A percentile compares a stretch with the other conserved stretches of the same genome.
These are phyloP conservation scores for Metschnikowia cerradonensis DNA, from an alignment of 805 yeast species.

Conservation along the genomic window DNA sequence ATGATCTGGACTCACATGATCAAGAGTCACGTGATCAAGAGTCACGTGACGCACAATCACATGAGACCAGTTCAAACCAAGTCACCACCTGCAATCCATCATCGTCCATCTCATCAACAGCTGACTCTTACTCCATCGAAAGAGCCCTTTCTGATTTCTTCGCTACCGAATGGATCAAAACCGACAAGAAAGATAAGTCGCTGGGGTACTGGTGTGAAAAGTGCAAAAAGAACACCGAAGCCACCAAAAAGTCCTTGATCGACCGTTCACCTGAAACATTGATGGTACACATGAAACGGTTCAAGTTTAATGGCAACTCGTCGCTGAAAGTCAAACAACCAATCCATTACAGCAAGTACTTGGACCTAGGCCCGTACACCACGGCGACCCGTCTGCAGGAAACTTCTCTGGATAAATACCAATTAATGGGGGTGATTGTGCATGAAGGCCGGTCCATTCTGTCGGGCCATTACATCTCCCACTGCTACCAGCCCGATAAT, in stretches of 20 bases:
- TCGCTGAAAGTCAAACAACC: constrained; percentile 86
- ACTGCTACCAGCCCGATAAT: constrained; percentile 88
- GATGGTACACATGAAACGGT: constrained; percentile 82
- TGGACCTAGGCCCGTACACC: constrained; percentile 65
- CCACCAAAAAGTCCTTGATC: constrained; percentile 70
- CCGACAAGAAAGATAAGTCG: constrained; percentile 57
- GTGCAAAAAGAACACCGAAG: constrained; percentile 74
- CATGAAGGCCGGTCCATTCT: constrained; percentile 93
- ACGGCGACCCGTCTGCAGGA: constrained; percentile 21
- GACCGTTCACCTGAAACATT: constrained; percentile 84
- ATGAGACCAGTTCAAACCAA: too few species aligned
- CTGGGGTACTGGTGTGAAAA: constrained; percentile 85
- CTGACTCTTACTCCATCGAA: constrained; percentile 53
- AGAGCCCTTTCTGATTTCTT: constrained; percentile 78
- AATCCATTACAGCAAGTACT: constrained; percentile 71
- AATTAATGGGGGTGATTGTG: constrained; percentile 76
- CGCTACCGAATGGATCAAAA: constrained; percentile 70
- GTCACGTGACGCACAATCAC: too few species aligned
- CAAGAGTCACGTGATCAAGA: too few species aligned
- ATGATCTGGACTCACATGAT: too few species aligned
- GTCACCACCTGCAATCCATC: neutral
- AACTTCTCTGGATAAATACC: constrained; percentile 40
- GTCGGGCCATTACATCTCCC: constrained; percentile 90
- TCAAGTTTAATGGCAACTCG: constrained; percentile 76
- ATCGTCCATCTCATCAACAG: too few species aligned